phyloP scores from a whole-genome alignment of 306 rosid genomes.

The Cucumis melo region DNA sequence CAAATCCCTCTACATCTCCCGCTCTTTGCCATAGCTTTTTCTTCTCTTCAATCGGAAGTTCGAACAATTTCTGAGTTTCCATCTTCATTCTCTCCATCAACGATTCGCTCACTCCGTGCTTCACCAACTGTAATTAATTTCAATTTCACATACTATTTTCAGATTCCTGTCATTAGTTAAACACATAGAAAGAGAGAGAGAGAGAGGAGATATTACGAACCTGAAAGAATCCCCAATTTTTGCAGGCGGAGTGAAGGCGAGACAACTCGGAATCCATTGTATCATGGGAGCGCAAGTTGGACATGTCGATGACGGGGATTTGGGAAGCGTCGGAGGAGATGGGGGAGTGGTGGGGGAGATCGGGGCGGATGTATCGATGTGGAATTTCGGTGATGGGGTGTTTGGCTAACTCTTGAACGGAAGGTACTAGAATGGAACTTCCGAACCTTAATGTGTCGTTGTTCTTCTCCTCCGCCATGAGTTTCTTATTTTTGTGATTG shows the following conservation, averaged over 20 bases:
- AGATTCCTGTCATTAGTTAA: background rate
- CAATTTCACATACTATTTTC: background rate
- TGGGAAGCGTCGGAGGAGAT: background rate
- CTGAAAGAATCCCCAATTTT: slow-evolving; percentile 4
- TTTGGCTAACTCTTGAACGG: background rate
- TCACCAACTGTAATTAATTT: too few species aligned
- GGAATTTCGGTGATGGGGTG: background rate
- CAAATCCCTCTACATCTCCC: too few species aligned
- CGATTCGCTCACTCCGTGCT: too few species aligned
- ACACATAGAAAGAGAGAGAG: background rate
- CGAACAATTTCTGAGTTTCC: too few species aligned
- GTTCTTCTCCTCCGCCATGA: background rate
- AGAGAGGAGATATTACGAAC: background rate
- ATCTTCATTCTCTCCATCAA: too few species aligned
- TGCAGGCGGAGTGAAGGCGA: background rate
- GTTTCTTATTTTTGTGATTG: background rate
- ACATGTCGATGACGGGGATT: background rate
- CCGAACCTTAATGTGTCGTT: background rate
- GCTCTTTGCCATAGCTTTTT: too few species aligned
- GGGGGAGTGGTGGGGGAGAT: background rate
- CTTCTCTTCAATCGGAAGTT: too few species aligned
- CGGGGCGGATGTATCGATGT: background rate
- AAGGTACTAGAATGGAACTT: background rate
- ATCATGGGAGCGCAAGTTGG: background rate
- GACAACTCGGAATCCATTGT: background rate